Evolutionary conservation across 169 alveolate species (phyloP).

Genomic region (Cryptosporidium meleagridis): DNA sequence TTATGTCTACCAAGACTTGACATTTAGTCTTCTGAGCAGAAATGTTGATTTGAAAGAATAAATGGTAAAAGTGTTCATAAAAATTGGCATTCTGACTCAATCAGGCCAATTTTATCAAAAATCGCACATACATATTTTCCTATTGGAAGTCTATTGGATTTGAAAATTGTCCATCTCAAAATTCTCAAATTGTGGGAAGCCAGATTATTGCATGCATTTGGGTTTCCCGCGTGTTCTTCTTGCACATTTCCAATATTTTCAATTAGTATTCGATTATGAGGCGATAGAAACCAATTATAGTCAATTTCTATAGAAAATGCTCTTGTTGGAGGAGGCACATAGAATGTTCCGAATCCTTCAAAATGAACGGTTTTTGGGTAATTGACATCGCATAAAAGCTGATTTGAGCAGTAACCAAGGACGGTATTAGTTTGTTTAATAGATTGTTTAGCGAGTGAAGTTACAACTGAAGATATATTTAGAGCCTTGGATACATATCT

Average conservation of each 20-base stretch:
- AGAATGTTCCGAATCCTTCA: slow-evolving; percentile 12
- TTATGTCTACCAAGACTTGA: slow-evolving; percentile 70
- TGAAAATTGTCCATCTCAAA: slow-evolving; percentile 52
- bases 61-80: background rate
- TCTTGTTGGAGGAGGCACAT: slow-evolving; percentile 49
- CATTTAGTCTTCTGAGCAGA: background rate
- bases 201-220: background rate
- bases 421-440: background rate
- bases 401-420: background rate
- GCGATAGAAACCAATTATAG: slow-evolving; percentile 34
- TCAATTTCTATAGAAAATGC: slow-evolving; percentile 33
- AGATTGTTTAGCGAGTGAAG: slow-evolving; percentile 22
- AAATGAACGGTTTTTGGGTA: slow-evolving; percentile 31
- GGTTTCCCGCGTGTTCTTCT: background rate
- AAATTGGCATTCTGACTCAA: slow-evolving; percentile 34
- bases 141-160: slow-evolving; percentile 49
- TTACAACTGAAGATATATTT: slow-evolving; percentile 11
- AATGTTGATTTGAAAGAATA: background rate
- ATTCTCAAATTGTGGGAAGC: slow-evolving; percentile 26
- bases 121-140: slow-evolving; percentile 53
- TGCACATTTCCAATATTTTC: slow-evolving; percentile 14
- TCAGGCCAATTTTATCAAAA: slow-evolving; percentile 11
- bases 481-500: slow-evolving; percentile 22
- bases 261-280: slow-evolving; percentile 64
- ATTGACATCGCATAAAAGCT: slow-evolving; percentile 4